A percentile compares a stretch with the other conserved stretches of the same genome.
These are phyloP conservation scores for Ophiorrhiza pumila DNA, from an alignment of 257 asterid species.

Conservation along the genomic window DNA sequence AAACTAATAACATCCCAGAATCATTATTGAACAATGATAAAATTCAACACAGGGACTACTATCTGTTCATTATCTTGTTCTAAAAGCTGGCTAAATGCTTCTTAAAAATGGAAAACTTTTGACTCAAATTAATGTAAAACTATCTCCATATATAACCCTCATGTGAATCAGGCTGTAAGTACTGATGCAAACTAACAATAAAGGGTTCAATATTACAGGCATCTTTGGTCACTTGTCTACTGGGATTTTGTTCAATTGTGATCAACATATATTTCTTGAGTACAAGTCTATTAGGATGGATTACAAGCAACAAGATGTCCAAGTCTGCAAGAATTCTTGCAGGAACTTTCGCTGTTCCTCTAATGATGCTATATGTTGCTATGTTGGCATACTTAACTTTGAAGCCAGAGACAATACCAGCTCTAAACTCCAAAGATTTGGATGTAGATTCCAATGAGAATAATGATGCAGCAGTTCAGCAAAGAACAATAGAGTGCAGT, in stretches of 20 bases:
- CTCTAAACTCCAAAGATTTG: not conserved
- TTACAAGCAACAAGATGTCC: slow-evolving; percentile 18
- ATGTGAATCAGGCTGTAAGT: not conserved
- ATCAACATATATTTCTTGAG: slow-evolving; percentile 27
- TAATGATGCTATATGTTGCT: slow-evolving; percentile 1
- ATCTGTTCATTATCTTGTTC: too few relatives aligned
- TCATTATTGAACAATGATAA: too few relatives aligned
- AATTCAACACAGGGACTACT: too few relatives aligned
- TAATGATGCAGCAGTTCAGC: not conserved
- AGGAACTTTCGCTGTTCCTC: slow-evolving; percentile 8
- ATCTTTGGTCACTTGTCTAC: slow-evolving; percentile 13
- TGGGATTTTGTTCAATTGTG: slow-evolving; percentile 15
- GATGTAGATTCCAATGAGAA: not conserved
- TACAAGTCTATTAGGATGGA: slow-evolving; percentile 25
- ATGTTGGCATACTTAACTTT: slow-evolving; percentile 14
- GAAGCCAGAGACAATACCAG: slow-evolving; percentile 10
- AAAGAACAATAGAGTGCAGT: not conserved
- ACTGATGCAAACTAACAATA: not conserved
- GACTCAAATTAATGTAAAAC: too few relatives aligned
- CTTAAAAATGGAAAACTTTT: too few relatives aligned
- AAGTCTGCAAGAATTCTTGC: slow-evolving; percentile 19
- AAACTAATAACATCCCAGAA: too few relatives aligned
- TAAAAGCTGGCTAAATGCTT: too few relatives aligned
- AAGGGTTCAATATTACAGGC: not conserved
- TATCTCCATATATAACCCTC: not conserved